Evolutionary conservation across 176 grass and related monocot genomes (phyloP).

Genomic region (Cymbopogon citratus): DNA sequence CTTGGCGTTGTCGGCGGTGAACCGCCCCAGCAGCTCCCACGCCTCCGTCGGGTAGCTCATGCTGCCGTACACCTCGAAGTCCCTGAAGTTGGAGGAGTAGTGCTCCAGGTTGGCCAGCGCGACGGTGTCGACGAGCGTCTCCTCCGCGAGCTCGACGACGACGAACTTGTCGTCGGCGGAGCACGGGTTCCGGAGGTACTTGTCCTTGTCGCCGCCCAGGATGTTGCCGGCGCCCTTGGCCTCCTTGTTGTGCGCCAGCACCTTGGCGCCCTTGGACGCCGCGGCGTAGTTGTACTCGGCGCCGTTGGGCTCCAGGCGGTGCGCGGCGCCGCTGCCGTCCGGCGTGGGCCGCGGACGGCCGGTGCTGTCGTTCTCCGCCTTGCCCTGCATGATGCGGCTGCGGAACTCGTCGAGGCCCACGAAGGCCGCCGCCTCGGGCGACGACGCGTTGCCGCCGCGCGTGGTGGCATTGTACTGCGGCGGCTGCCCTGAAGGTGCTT

Average conservation of each 20-base stretch:
- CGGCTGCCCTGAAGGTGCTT: neutral
- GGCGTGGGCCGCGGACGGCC: neutral
- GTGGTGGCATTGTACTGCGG: neutral
- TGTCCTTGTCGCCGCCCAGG: constrained; percentile 69
- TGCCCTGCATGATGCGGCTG: constrained; percentile 35
- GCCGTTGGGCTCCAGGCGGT: constrained; percentile 70
- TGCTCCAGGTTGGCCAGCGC: constrained; percentile 90
- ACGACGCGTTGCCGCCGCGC: neutral
- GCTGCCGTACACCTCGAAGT: constrained; percentile 63
- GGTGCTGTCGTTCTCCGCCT: constrained; percentile 26
- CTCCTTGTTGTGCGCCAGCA: constrained; percentile 81
- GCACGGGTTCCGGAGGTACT: constrained; percentile 84
- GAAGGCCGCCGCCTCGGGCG: neutral
- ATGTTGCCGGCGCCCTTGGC: constrained; percentile 78
- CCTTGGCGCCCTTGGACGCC: constrained; percentile 74
- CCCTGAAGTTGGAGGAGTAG: constrained; percentile 81
- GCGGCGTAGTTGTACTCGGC: constrained; percentile 82
- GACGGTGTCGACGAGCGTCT: constrained; percentile 74
- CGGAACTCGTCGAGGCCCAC: constrained; percentile 56
- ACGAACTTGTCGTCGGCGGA: constrained; percentile 72
- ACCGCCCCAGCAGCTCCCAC: constrained; percentile 59
- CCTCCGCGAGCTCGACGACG: constrained; percentile 71
- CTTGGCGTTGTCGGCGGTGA: constrained; percentile 72
- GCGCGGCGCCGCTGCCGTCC: constrained; percentile 2
- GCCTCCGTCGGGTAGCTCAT: constrained; percentile 64